Evolutionary conservation across 192 early-diverging fungal genomes (phyloP).

Genomic region (Umbelopsis sp.): DNA sequence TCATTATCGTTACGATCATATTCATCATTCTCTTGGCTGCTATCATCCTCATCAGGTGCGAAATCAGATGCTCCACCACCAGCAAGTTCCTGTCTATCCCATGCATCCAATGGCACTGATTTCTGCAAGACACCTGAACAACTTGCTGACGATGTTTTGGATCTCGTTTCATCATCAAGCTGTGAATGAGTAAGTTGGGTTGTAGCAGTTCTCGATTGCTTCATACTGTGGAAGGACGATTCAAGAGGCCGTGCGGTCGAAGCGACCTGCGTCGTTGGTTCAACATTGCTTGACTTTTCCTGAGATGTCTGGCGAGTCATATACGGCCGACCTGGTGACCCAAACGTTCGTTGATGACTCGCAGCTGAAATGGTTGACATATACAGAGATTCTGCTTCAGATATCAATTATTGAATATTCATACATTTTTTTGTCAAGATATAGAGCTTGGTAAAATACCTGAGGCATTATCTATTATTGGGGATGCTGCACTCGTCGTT

Average conservation of each 20-base stretch:
- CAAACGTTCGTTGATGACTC: not conserved
- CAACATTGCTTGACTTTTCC: not conserved
- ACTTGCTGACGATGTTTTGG: not conserved
- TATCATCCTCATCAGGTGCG: not conserved
- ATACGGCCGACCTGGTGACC: not conserved
- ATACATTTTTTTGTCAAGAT: not conserved
- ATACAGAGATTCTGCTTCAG: not conserved
- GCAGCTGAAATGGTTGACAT: conserved; percentile 3
- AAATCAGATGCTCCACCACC: not conserved
- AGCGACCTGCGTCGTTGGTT: not conserved
- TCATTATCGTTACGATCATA: not conserved
- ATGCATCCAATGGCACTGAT: conserved; percentile 8
- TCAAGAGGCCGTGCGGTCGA: not conserved
- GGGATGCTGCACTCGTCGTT: not conserved
- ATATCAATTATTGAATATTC: not conserved
- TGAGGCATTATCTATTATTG: not conserved
- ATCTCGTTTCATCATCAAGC: not conserved
- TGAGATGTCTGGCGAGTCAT: not conserved
- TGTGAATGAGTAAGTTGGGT: not conserved
- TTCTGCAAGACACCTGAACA: not conserved
- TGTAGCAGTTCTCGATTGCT: not conserved
- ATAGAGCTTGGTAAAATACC: not conserved
- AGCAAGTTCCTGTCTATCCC: conserved; percentile 7
- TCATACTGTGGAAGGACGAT: not conserved
- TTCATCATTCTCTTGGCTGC: conserved; percentile 10